These are phyloP conservation scores for Trichoderma semiorbis DNA, from an alignment of 2,329 filamentous ascomycete genomes.

Conservation along the genomic window DNA sequence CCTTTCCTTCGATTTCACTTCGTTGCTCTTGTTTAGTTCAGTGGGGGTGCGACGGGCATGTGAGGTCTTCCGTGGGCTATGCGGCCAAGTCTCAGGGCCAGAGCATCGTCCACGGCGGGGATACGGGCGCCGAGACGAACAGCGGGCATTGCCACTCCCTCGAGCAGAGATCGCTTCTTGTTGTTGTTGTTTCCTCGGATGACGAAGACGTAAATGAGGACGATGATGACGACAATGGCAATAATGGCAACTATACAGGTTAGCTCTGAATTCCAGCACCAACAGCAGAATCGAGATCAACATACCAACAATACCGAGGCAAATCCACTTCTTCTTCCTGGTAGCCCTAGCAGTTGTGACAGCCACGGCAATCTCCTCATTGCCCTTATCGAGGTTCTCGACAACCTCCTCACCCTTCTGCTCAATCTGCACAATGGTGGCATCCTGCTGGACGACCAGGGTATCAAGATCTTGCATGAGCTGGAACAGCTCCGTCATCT, in stretches of 20 bases:
- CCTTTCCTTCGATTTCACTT: not conserved
- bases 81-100: not conserved
- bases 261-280: conserved; percentile 21
- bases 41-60: not conserved
- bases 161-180: conserved; percentile 32
- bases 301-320: conserved; percentile 69
- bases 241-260: conserved; percentile 49
- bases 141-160: conserved; percentile 13
- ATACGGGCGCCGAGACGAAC: not conserved
- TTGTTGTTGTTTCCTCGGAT: conserved; percentile 32
- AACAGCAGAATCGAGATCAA: not conserved
- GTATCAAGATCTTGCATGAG: conserved; percentile 88
- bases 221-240: conserved; percentile 48
- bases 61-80: conserved; percentile 1
- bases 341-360: conserved; percentile 76
- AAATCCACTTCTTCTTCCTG: conserved; percentile 95
- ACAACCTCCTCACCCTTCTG: conserved; percentile 82
- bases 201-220: conserved; percentile 48
- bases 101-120: not conserved
- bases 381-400: conserved; percentile 80
- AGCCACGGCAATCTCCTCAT: conserved; percentile 76
- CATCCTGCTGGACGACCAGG: conserved; percentile 82
- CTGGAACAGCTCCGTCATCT: conserved; percentile 82
- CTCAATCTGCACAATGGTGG: conserved; percentile 75
- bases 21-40: not conserved